Evolutionary conservation across 306 rosid genomes (phyloP).

Genomic region (Citrullus amarus): DNA sequence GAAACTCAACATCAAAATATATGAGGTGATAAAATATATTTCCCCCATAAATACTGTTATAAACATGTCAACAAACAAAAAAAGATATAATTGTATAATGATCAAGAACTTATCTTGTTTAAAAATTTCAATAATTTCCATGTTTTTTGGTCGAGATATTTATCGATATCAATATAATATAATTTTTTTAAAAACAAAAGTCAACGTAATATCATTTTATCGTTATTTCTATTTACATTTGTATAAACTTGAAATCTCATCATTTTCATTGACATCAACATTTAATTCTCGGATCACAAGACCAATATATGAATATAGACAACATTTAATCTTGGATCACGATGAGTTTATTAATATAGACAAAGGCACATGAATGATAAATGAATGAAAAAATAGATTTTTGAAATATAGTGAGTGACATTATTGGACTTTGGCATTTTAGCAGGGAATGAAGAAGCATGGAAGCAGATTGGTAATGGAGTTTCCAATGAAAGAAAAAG

Average conservation of each 20-base stretch:
- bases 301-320: too few relatives aligned
- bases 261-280: not conserved
- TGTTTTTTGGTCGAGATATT: not conserved
- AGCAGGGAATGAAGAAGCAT: slow-evolving; percentile 6
- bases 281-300: not conserved
- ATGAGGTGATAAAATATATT: too few relatives aligned
- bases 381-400: not conserved
- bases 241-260: not conserved
- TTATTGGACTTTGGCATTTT: not conserved
- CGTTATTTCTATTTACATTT: not conserved
- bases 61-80: too few relatives aligned
- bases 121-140: not conserved
- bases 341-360: not conserved
- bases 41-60: too few relatives aligned
- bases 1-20: too few relatives aligned
- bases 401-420: not conserved
- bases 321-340: not conserved
- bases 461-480: slow-evolving; percentile 11
- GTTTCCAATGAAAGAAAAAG: slow-evolving; percentile 24
- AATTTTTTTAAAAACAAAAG: not conserved
- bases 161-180: not conserved
- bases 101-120: too few relatives aligned
- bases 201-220: not conserved
- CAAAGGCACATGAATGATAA: not conserved
- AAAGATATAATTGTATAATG: too few relatives aligned